Evolutionary conservation across 257 asterid genomes (phyloP).

Genomic region (Thymus quinquecostatus): DNA sequence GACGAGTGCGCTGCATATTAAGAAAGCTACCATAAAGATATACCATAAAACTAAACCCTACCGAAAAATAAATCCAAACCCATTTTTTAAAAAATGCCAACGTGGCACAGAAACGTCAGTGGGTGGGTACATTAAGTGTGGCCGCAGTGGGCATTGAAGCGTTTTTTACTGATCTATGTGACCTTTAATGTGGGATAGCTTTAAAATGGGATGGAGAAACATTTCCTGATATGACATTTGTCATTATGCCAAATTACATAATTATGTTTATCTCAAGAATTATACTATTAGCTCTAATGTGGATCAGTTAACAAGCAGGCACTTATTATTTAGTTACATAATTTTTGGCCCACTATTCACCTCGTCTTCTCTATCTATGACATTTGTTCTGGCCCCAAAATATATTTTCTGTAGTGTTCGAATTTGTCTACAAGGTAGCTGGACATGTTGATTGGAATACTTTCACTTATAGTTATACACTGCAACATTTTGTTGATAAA

Average conservation of each 20-base stretch:
- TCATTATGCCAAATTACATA: conserved; percentile 1
- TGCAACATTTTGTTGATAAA: conserved; percentile 16
- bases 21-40: too few species aligned
- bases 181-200: conserved; percentile 5
- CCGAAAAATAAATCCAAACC: too few species aligned
- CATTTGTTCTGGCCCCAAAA: conserved; percentile 3
- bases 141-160: too few species aligned
- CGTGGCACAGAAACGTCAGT: too few species aligned
- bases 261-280: conserved; percentile 1
- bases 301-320: not conserved
- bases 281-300: conserved; percentile 15
- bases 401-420: not conserved
- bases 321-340: not conserved
- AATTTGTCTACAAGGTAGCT: conserved; percentile 2
- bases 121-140: too few species aligned
- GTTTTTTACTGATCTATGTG: not conserved
- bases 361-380: not conserved
- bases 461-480: conserved; percentile 8
- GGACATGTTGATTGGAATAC: not conserved
- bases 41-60: too few species aligned
- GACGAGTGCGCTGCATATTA: too few species aligned
- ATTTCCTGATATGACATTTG: conserved; percentile 2
- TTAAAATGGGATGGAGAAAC: not conserved
- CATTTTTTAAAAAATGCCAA: too few species aligned
- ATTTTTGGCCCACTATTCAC: not conserved